Evolutionary conservation across 164 flowering plant genomes (phyloP), one percentile per base, ranked within the genome.

Genomic region (Liquidambar formosana): DNA sequence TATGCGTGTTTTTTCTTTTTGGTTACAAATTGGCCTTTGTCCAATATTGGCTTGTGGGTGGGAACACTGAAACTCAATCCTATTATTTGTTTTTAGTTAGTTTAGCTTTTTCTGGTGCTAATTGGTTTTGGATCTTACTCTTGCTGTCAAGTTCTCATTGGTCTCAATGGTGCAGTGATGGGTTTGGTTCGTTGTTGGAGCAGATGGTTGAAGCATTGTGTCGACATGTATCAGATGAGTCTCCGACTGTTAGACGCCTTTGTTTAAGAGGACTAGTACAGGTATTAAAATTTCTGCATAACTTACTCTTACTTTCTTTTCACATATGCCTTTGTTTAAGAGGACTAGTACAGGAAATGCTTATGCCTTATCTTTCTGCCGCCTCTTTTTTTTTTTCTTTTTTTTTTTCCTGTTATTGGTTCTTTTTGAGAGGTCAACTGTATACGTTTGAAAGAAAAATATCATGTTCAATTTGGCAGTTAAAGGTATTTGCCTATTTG

Each of bases 221-320:
- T 72, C 84, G 82, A 52, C 93, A 90, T 87, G 94, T 86, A 64
- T 88, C 97, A 41, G 96, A 95, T 79, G 96, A 91, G 64, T 93
- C 97, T 66, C 87, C 99, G 45, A 84, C 87, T 57, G 97, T 93
- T 53, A 88, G 97, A 73, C 87, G 99, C 43, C 88, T 95, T 71
- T 93, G 97, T 79, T 75, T 95, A 60, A 86, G 88, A 77, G 97
- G 99, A 51, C 83, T 95, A 54, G 99, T 93, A 27, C 97, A 95
- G 97, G 99, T 95, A 52, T 54, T 66, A 61, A 26, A 45, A 49
- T 44, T 77, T 44, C 45, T 16, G 8, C 19, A 33, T 21, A 60
- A 28, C 22, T 14, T 10, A 16, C 62, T 26, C 62, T 57, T 23
- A 23, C 61, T 5, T 4, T n/a, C 33, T 60, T 9, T 8, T 2